A percentile compares a stretch with the other conserved stretches of the same genome.
phyloP scores from a whole-genome alignment of 148 eudicot species.

The Linanthus parryae region DNA sequence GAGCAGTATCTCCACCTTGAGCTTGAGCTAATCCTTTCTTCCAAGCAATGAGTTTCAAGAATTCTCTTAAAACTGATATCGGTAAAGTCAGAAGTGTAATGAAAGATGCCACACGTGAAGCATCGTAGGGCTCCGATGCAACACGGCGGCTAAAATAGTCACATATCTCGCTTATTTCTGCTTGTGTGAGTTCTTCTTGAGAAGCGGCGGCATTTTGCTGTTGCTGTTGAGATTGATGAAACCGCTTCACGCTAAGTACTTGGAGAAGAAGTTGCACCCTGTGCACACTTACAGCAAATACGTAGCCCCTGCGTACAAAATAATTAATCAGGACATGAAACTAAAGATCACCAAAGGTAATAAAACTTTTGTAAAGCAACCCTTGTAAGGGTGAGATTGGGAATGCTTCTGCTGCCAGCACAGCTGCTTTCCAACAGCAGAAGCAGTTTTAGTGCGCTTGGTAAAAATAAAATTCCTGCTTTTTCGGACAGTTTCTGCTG shows the following conservation, averaged over 20 bases:
- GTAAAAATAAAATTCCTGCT: too few species aligned
- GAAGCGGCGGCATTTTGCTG: conserved; percentile 50
- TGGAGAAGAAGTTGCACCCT: conserved; percentile 96
- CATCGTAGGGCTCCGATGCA: conserved; percentile 98
- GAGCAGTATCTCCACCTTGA: conserved; percentile 79
- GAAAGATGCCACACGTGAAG: conserved; percentile 97
- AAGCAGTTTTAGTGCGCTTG: too few species aligned
- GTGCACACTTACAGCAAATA: conserved; percentile 97
- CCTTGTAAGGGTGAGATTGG: too few species aligned
- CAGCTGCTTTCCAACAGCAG: too few species aligned
- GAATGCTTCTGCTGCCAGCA: too few species aligned
- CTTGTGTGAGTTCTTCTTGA: conserved; percentile 76
- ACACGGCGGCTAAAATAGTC: conserved; percentile 95
- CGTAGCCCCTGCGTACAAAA: conserved; percentile 67
- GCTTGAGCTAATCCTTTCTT: conserved; percentile 79
- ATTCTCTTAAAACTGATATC: conserved; percentile 80
- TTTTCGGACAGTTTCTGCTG: too few species aligned
- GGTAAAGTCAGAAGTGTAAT: conserved; percentile 95
- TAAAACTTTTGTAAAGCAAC: too few species aligned
- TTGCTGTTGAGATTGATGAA: conserved; percentile 77
- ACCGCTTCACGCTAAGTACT: conserved; percentile 89
- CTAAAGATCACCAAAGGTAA: too few species aligned
- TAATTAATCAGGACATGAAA: conserved; percentile 7
- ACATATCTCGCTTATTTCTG: conserved; percentile 91
- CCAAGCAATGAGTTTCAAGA: conserved; percentile 91